Evolutionary conservation across 140 eudicot genomes (phyloP), one percentile per base, ranked within the genome.

Genomic region (Stevia rebaudiana): DNA sequence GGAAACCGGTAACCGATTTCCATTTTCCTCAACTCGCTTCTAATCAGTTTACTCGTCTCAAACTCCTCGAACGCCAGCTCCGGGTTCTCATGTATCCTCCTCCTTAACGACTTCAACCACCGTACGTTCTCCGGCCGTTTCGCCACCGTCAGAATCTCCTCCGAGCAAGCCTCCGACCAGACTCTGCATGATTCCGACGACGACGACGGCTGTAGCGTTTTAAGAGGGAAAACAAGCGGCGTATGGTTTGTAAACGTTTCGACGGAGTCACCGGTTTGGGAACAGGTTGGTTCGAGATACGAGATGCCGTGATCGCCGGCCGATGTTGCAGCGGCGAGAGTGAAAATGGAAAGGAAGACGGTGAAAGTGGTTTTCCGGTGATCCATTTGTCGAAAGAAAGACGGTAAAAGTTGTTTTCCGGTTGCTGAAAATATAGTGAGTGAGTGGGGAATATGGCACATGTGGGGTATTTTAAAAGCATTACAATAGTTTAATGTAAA

Each of bases 41-140:
- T 60, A 22, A 90, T 68, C 35, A 90, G 80, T 54, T 59, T 60
- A 64, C 95, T 86, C 12, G 97, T 90, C 40, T 90, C 82, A 46
- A 72, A 60, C 61, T 90, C 97, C 35, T 90, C 64, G 12, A 90
- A 90, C 52, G 97, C 97, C 5, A 90, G 78, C 59, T 90, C 97
- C 0, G 97, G 97, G 53, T 90, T 63, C 37, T 86, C 87, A 47
- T 90, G 97, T 51, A 90, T 86, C 39, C 42, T 78, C 42, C 97
- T 67, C 61, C 97, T 67, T 8, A 90, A 9, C 1, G 72, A 59
- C 35, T 66, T 86, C 28, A 90, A 56, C 97, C 97, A 90, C 58
- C 49, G 39, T 11, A 80, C 78, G 54, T 70, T 79, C 44, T 76
- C 86, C 42, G 82, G 63, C 10, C 47, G 35, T 49, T 74, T 67